These are phyloP conservation scores for Mycena floridula DNA, from an alignment of 768 basidiomycete genomes.

Conservation along the genomic window DNA sequence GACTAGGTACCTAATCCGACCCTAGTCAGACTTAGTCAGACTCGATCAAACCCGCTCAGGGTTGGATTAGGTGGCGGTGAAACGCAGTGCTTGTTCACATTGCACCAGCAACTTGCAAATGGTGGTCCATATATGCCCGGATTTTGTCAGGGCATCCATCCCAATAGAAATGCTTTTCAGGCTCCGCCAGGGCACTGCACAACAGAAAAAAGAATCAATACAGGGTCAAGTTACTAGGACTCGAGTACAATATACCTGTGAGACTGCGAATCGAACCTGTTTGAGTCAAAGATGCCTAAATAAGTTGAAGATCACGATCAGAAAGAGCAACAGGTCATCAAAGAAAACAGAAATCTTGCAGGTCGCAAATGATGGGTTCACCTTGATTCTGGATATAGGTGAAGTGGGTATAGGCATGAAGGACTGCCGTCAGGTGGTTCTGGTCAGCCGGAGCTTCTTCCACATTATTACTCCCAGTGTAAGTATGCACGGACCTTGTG, in stretches of 20 bases:
- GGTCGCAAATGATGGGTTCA: constrained; percentile 17
- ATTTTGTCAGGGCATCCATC: constrained; percentile 12
- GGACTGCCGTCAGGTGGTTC: constrained; percentile 15
- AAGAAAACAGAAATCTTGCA: constrained; percentile 16
- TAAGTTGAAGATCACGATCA: not conserved
- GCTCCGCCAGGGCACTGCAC: not conserved
- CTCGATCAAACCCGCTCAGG: too few relatives aligned
- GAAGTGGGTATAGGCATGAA: constrained; percentile 24
- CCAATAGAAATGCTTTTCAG: constrained; percentile 9
- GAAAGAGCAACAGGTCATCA: not conserved
- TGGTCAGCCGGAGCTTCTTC: constrained; percentile 5
- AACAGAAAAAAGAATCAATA: not conserved
- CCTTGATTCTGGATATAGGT: constrained; percentile 15
- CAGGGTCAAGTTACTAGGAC: not conserved
- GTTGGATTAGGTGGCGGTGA: too few relatives aligned
- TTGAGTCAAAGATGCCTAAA: constrained; percentile 7
- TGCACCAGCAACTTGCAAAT: not conserved
- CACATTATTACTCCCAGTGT: constrained; percentile 14
- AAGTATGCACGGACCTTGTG: too few relatives aligned
- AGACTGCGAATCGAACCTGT: constrained; percentile 17
- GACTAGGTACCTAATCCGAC: too few relatives aligned
- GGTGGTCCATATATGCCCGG: constrained; percentile 1
- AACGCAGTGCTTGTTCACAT: not conserved
- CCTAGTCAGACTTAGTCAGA: too few relatives aligned
- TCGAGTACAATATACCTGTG: constrained; percentile 11